A percentile compares a stretch with the other conserved stretches of the same genome.
phyloP scores from a whole-genome alignment of 768 basidiomycete species.

The Boletus fagicola region DNA sequence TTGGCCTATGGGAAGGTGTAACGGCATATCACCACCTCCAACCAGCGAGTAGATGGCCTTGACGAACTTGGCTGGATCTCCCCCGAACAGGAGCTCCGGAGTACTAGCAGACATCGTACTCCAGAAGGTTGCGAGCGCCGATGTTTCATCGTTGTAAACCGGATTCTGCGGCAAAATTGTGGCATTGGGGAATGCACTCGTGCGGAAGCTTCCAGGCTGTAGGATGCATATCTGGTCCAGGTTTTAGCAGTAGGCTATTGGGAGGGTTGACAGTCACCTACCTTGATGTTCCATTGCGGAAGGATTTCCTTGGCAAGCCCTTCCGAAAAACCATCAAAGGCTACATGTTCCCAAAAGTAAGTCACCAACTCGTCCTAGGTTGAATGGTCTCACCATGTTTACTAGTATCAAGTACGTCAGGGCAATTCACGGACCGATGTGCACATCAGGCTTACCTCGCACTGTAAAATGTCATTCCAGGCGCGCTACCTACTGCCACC shows the following conservation, averaged over 20 bases:
- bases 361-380: neutral
- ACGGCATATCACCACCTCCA: conserved; percentile 7
- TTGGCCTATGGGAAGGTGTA: conserved; percentile 11
- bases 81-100: neutral
- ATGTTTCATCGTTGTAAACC: conserved; percentile 5
- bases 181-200: neutral
- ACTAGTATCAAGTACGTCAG: conserved; percentile 1
- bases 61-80: conserved; percentile 14
- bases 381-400: conserved; percentile 18
- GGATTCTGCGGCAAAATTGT: conserved; percentile 7
- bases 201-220: conserved; percentile 17
- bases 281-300: conserved; percentile 43
- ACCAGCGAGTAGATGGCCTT: conserved; percentile 8
- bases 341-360: conserved; percentile 12
- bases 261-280: neutral
- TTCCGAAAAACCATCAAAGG: conserved; percentile 36
- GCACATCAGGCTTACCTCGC: conserved; percentile 13
- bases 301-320: conserved; percentile 36
- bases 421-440: conserved; percentile 12
- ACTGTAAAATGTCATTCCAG: conserved; percentile 17
- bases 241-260: neutral
- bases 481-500: conserved; percentile 23
- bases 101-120: neutral
- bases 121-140: neutral
- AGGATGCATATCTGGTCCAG: conserved; percentile 19